Base-by-base conservation (phyloP, 2,329 filamentous ascomycete genomes). In the Cytospora leucostoma region DNA sequence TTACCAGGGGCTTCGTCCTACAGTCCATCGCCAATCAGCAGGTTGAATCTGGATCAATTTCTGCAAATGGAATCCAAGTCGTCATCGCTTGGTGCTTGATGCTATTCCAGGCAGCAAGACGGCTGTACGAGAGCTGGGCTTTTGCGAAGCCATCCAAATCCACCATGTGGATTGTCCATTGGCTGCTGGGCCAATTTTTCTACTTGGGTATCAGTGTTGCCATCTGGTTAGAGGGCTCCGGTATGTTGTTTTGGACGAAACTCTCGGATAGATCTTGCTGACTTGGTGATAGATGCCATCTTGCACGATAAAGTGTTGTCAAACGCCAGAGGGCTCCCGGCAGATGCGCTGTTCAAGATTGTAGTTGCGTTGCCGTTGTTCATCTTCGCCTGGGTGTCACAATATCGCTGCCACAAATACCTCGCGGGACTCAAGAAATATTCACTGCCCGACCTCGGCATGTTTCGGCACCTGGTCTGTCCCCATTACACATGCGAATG, bases 401-500 rank as follows among this genome's bases (percentile, higher is more conserved):
- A 99, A 74, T 85, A 94, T 74, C 81, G 85, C 68, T 91, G 88
- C 71, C 91, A 94, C 72, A 77, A 77, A 61, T 82, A 93, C 70
- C 82, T 95, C 21, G 86, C 88, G 50, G 83, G 84, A 47, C 77
- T 95, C 65, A 85, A 86, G 72, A 94, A 93, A 72, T 98, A 99
- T 76, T 90, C 90, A 12, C 81, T 98, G 32, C 94, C 94, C 0
- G 79, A 83, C 2, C 83, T 89, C 65, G 88, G 88, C 3, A 77
- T 90, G 63, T 99, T 98, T 75, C 80, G 80, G 52, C 80, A 82
- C 63, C 75, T 96, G 27, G 77, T 97, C 47, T 96, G 91, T 70
- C 93, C 95, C 19, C 95, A 99, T 76, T 99, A 98, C 75, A 90
- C 90, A 4, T 92, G 89, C 71, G 95, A 98, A 77, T 93, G 91